phyloP scores from a whole-genome alignment of 2,329 filamentous ascomycete genomes.

The Fusarium tupiense region DNA sequence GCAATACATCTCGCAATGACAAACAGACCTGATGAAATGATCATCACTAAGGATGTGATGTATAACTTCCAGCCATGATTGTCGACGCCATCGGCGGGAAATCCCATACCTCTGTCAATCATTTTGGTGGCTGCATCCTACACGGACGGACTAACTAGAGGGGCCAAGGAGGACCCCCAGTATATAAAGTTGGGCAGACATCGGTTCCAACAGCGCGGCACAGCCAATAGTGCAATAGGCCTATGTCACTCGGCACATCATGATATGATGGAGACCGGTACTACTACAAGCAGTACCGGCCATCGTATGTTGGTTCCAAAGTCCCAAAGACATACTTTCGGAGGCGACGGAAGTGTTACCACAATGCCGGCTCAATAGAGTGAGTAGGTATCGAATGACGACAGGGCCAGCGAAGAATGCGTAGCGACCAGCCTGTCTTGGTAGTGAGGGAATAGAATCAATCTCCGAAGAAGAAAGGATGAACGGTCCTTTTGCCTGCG shows the following conservation, averaged over 20 bases:
- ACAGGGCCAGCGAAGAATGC: not conserved
- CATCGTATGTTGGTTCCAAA: not conserved
- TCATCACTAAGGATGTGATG: not conserved
- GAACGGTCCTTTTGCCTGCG: not conserved
- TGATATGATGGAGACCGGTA: not conserved
- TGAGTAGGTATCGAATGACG: no score
- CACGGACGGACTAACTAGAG: not conserved
- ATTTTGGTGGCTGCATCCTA: not conserved
- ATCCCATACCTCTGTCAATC: not conserved
- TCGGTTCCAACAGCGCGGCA: not conserved
- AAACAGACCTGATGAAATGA: not conserved
- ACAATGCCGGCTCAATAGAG: not conserved
- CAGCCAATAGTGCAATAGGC: not conserved
- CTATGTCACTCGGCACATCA: not conserved
- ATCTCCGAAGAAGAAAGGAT: not conserved
- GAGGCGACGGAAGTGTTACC: not conserved
- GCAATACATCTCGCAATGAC: not conserved
- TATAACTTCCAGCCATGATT: constrained; percentile 1
- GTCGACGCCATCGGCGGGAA: not conserved
- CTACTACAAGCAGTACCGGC: not conserved
- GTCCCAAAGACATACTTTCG: not conserved
- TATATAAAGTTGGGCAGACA: not conserved
- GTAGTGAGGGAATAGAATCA: not conserved
- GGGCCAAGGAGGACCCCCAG: no score
- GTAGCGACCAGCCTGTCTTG: not conserved